Evolutionary conservation across 805 yeast genomes (phyloP), one percentile per base, ranked within the genome.

Genomic region (Lachancea dasiensis): DNA sequence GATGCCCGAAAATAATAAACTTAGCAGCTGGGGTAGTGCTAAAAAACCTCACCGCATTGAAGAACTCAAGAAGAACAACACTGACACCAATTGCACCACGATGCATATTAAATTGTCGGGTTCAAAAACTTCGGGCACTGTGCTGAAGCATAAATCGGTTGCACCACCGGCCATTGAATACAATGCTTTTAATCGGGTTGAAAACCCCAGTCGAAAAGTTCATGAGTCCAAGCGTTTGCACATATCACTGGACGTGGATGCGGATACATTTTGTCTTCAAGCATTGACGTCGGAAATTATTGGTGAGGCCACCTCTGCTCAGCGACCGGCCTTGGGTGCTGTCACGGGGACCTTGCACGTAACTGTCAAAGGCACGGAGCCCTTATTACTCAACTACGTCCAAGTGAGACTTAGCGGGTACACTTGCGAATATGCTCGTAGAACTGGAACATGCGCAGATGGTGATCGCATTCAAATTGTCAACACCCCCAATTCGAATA

Each of bases 321-420:
- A 18, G 11, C 41, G 11, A 21, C 25, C 21, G 14, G 24, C 10
- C 31, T 33, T 26, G 9, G 26, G 40, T 9, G 11, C 34, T 16
- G 34, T 42, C 5, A 21, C 40, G 4, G 45, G 45, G 5, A 34
- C 14, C 10, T 18, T 42, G 28, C 34, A 26, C 13, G 17, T 42
- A 4, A 38, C 38, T 11, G 42, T 42, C 14, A 42, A 42, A 27
- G 27, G 31, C 7, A n/a, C 16, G 10, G 21, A 31, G 8, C 16
- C 27, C 7, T n/a, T 38, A 6, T 24, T 35, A 17, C 25, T 33
- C 14, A 34, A 34, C 14, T 27, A 35, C 18, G 19, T 42, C 17
- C 34, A 35, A 11, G 34, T 42, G n/a, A 26, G 38, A 2, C 29
- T 42, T 26, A 38, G 39, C 29, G 36, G 45, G 6, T 42, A 38